phyloP scores from a whole-genome alignment of 192 early-diverging fungal species.

The Cladochytrium replicatum region DNA sequence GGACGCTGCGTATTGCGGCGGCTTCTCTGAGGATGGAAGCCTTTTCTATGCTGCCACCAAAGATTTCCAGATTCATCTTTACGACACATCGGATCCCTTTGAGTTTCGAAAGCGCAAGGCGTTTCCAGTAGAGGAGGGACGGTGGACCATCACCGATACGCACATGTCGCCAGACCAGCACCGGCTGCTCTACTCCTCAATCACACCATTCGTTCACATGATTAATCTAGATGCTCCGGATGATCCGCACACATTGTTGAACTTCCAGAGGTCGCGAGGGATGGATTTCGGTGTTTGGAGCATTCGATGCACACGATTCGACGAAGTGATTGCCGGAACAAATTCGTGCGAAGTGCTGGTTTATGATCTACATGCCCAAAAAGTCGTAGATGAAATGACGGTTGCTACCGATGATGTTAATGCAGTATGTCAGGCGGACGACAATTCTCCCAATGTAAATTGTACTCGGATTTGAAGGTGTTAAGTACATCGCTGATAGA shows the following conservation, averaged over 20 bases:
- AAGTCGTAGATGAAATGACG: no score
- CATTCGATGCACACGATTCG: no score
- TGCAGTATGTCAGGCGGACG: constrained; percentile 46
- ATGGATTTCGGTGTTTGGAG: no score
- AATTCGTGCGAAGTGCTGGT: no score
- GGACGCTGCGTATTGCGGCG: no score
- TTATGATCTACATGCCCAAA: no score
- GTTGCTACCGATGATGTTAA: constrained; percentile 72
- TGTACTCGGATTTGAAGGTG: no score
- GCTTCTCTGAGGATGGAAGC: no score
- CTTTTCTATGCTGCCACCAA: constrained; percentile 48
- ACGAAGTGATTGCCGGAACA: no score
- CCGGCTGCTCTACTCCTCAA: constrained; percentile 47
- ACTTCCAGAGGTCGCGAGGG: no score
- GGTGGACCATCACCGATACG: constrained; percentile 59
- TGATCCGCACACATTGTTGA: constrained; percentile 19
- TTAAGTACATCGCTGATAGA: no score
- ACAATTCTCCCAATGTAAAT: no score
- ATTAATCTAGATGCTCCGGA: constrained; percentile 29
- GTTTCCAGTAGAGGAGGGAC: constrained; percentile 36
- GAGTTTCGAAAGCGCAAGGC: constrained; percentile 21
- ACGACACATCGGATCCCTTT: constrained; percentile 37
- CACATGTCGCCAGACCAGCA: constrained; percentile 31
- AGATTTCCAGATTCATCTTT: constrained; percentile 50
- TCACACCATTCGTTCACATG: constrained; percentile 48